These are phyloP conservation scores for Schizophyllum amplum DNA, from an alignment of 1,284 basidiomycete species.

Conservation along the genomic window DNA sequence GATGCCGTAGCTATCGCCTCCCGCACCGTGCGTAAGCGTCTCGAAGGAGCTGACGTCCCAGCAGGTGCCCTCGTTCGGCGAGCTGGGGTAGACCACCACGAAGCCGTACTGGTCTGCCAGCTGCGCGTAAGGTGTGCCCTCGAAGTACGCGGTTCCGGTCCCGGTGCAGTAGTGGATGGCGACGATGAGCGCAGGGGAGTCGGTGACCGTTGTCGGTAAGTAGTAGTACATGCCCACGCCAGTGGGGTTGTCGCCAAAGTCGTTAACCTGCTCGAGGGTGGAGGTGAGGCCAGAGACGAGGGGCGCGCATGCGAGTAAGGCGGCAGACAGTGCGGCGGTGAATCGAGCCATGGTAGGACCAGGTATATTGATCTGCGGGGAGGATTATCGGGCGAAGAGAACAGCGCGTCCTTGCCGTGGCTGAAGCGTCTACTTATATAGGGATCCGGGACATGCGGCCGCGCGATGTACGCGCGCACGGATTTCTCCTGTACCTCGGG, in stretches of 20 bases:
- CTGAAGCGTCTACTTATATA: too few species aligned
- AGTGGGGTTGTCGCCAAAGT: constrained; percentile 43
- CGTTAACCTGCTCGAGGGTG: constrained; percentile 25
- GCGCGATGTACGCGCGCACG: not conserved
- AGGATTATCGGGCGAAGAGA: too few species aligned
- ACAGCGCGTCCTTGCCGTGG: too few species aligned
- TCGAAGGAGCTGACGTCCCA: constrained; percentile 45
- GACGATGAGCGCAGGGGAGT: constrained; percentile 38
- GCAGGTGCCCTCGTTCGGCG: constrained; percentile 39
- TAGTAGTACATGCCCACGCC: constrained; percentile 35
- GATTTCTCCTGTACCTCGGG: not conserved
- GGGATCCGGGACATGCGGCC: too few species aligned
- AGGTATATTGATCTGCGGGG: not conserved
- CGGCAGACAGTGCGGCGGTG: not conserved
- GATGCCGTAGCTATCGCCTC: constrained; percentile 49
- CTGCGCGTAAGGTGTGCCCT: constrained; percentile 37
- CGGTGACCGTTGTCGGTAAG: constrained; percentile 32
- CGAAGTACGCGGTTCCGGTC: constrained; percentile 44
- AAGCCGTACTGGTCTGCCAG: constrained; percentile 35
- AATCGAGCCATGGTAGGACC: not conserved
- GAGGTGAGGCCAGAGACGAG: constrained; percentile 17
- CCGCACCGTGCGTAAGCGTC: constrained; percentile 45
- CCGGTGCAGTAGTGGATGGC: constrained; percentile 46
- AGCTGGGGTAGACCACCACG: constrained; percentile 33
- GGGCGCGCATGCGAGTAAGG: not conserved